Conservation (phyloP, 164 flowering plant species). For the Vitis rupestris region DNA sequence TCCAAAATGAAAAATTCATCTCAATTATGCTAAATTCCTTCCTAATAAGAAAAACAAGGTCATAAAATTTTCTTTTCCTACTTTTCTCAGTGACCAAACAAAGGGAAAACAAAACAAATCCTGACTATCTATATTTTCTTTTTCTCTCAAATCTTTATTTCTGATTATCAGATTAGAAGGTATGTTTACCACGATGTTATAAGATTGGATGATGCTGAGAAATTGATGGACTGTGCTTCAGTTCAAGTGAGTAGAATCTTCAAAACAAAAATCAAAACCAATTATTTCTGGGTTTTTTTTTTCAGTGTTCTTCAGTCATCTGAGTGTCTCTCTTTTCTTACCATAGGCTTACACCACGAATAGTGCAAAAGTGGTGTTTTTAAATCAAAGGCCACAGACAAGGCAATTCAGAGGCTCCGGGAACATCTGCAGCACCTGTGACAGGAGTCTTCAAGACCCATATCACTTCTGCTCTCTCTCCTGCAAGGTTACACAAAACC, state of each 20-base stretch:
- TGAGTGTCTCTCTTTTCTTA: background rate
- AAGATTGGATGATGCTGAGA: slow-evolving; percentile 67
- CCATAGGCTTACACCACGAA: slow-evolving; percentile 69
- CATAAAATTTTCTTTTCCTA: background rate
- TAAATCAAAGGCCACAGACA: slow-evolving; percentile 71
- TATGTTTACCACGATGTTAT: slow-evolving; percentile 88
- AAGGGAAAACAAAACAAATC: no score
- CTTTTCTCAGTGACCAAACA: background rate
- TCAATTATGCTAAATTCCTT: no score
- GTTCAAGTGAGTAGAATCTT: slow-evolving; percentile 53
- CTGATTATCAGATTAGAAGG: slow-evolving; percentile 59
- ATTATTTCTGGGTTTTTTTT: background rate
- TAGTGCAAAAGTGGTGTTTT: slow-evolving; percentile 75
- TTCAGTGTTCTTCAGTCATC: background rate
- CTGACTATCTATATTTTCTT: background rate
- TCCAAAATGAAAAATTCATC: no score
- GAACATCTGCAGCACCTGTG: slow-evolving; percentile 68
- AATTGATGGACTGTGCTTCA: slow-evolving; percentile 64
- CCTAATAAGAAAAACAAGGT: no score
- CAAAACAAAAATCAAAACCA: no score
- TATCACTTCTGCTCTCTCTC: slow-evolving; percentile 72
- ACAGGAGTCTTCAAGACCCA: slow-evolving; percentile 69
- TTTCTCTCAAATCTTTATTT: background rate
- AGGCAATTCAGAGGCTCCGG: slow-evolving; percentile 57
- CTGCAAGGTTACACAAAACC: slow-evolving; percentile 64